Percentiles rank a stretch among this genome's conserved stretches.
Evolutionary conservation across 2,329 filamentous ascomycete species (phyloP).

Genomic region (Colletotrichum endophyticum): DNA sequence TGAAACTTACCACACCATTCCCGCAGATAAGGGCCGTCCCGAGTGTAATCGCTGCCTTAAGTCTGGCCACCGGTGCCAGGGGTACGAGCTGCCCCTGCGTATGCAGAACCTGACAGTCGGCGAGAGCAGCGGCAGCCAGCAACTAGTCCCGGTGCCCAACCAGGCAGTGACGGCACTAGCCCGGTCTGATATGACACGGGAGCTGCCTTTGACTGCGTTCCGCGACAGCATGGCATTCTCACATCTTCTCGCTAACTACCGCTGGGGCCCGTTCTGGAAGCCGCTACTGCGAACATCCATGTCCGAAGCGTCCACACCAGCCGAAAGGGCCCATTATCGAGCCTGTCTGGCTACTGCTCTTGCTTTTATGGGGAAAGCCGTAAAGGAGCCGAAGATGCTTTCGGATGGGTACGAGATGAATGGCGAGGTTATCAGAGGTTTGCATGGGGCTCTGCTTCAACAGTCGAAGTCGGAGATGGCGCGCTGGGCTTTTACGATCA

Average conservation of each 20-base stretch:
- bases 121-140: not conserved
- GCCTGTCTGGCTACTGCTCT: conserved; percentile 3
- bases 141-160: not conserved
- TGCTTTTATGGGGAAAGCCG: not conserved
- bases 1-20: not conserved
- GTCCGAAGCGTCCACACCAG: not conserved
- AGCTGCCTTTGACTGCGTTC: not conserved
- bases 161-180: not conserved
- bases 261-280: conserved; percentile 7
- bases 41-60: not conserved
- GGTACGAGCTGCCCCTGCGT: not conserved
- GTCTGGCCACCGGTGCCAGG: not conserved
- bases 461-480: not conserved
- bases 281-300: not conserved
- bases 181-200: not conserved
- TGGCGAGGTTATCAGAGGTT: not conserved
- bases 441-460: not conserved
- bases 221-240: conserved; percentile 4
- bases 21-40: not conserved
- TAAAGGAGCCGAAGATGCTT: not conserved
- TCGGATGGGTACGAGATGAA: conserved; percentile 3
- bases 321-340: not conserved
- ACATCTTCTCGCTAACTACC: not conserved
- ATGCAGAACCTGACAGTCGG: not conserved
- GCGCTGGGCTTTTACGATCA: not conserved